Percentiles rank a stretch among this genome's conserved stretches.
Conservation (phyloP, 2,329 filamentous ascomycete species). For the Zelopaecilomyces penicillatus region DNA sequence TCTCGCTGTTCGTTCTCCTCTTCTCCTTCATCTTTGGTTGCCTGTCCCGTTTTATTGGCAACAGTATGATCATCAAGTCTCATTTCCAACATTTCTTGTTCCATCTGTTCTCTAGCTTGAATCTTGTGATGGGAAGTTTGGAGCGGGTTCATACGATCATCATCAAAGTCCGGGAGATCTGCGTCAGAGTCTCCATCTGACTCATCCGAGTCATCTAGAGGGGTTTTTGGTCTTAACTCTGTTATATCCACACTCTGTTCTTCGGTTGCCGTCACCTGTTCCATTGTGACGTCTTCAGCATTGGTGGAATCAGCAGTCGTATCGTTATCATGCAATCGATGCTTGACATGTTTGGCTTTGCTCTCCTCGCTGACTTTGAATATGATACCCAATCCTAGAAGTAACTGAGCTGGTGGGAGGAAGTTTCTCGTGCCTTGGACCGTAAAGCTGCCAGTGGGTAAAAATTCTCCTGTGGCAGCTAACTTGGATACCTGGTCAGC, state of each 20-base stretch:
- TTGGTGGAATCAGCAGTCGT: slow-evolving; percentile 12
- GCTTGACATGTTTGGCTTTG: slow-evolving; percentile 69
- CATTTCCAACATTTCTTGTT: neutral
- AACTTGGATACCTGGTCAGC: slow-evolving; percentile 87
- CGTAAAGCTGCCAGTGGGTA: slow-evolving; percentile 71
- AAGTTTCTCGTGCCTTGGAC: slow-evolving; percentile 85
- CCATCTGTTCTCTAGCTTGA: neutral
- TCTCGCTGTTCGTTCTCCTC: slow-evolving; percentile 19
- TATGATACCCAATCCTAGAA: slow-evolving; percentile 80
- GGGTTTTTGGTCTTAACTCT: no score
- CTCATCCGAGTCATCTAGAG: slow-evolving; percentile 18
- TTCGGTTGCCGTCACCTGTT: no score
- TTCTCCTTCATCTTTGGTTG: slow-evolving; percentile 13
- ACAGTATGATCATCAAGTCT: neutral
- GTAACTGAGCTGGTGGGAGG: slow-evolving; percentile 74
- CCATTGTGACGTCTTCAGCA: neutral
- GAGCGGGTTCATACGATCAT: slow-evolving; percentile 29
- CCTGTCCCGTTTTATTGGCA: slow-evolving; percentile 8
- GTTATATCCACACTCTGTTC: no score
- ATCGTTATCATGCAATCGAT: slow-evolving; percentile 33
- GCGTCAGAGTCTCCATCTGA: slow-evolving; percentile 25
- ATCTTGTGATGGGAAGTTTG: slow-evolving; percentile 15
- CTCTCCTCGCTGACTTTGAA: slow-evolving; percentile 88
- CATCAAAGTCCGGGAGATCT: slow-evolving; percentile 17
- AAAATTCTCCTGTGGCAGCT: slow-evolving; percentile 67